phyloP scores from a whole-genome alignment of 768 basidiomycete genomes.

The Suillus sp. region DNA sequence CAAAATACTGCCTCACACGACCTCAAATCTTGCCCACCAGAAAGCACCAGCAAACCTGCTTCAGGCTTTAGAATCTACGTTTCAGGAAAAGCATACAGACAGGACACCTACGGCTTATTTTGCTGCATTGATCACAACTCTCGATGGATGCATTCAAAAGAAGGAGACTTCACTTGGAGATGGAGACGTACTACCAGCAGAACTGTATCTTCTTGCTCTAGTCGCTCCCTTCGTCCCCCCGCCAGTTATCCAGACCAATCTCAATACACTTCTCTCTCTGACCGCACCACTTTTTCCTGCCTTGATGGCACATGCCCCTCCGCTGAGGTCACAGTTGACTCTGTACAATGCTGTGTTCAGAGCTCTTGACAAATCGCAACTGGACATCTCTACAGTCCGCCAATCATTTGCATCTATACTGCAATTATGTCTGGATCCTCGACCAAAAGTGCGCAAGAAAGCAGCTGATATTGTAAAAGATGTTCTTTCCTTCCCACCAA shows the following conservation, averaged over 20 bases:
- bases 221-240: constrained; percentile 54
- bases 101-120: constrained; percentile 89
- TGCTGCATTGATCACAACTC: constrained; percentile 83
- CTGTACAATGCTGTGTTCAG: constrained; percentile 70
- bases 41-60: constrained; percentile 87
- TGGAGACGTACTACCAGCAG: constrained; percentile 44
- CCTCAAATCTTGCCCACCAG: constrained; percentile 82
- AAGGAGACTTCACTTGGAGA: constrained; percentile 69
- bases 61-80: constrained; percentile 79
- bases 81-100: constrained; percentile 68
- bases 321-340: constrained; percentile 84
- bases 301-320: constrained; percentile 65
- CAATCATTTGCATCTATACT: constrained; percentile 86
- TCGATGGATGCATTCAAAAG: constrained; percentile 76
- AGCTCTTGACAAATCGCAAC: constrained; percentile 69
- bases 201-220: constrained; percentile 40
- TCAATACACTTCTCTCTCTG: constrained; percentile 68
- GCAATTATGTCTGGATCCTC: constrained; percentile 78
- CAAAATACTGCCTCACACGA: constrained; percentile 86
- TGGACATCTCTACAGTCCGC: constrained; percentile 68
- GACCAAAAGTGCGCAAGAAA: constrained; percentile 93
- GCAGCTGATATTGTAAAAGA: constrained; percentile 86
- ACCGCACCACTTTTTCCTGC: constrained; percentile 80
- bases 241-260: constrained; percentile 80
- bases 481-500: constrained; percentile 72